Percentiles rank a stretch among this genome's conserved stretches.
Evolutionary conservation across 176 grass and related monocot species (phyloP).

Genomic region (Raddia distichophylla): DNA sequence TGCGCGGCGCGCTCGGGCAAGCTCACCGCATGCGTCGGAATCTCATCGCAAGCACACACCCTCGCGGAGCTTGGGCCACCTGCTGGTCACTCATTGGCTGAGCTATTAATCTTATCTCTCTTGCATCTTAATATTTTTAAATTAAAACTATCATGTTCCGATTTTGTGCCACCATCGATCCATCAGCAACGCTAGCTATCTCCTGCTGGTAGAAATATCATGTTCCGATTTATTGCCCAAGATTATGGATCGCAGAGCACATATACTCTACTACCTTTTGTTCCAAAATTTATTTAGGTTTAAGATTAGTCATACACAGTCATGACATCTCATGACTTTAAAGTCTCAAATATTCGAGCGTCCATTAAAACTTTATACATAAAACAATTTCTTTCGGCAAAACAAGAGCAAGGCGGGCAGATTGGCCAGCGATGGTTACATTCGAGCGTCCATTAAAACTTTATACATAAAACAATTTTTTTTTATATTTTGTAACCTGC

Average conservation of each 20-base stretch:
- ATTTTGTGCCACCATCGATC: no score
- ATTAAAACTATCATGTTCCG: not conserved
- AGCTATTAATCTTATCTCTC: constrained; percentile 1
- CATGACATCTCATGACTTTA: no score
- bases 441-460: no score
- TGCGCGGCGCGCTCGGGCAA: no score
- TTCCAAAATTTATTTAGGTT: not conserved
- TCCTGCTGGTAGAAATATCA: not conserved
- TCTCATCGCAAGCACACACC: not conserved
- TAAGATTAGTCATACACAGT: not conserved
- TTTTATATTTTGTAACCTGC: no score
- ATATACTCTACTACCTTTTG: not conserved
- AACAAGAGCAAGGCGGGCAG: no score
- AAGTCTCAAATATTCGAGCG: no score
- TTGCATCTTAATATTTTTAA: not conserved
- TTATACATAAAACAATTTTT: no score
- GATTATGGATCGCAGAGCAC: not conserved
- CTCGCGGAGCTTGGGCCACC: constrained; percentile 14
- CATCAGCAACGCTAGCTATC: not conserved
- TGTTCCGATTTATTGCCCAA: not conserved
- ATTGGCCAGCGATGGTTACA: no score
- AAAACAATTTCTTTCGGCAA: no score
- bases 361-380: no score
- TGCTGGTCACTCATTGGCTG: constrained; percentile 17
- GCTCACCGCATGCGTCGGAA: constrained; percentile 11